Evolutionary conservation across 768 basidiomycete genomes (phyloP), one percentile per base, ranked within the genome.

Genomic region (Boletus reticuloceps): DNA sequence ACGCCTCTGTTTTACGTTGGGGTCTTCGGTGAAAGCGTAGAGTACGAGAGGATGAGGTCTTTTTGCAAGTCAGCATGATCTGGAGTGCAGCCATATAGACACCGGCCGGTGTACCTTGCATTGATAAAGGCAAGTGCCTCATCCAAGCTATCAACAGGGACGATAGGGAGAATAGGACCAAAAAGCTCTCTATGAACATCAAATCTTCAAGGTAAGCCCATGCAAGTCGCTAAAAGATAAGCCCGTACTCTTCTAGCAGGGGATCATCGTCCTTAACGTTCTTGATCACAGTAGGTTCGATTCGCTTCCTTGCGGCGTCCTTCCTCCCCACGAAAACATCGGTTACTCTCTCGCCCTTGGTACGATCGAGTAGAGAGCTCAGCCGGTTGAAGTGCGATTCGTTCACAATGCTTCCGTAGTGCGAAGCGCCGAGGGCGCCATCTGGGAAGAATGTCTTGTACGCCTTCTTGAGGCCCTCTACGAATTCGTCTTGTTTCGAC

Each of bases 81-180:
- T n/a, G 12, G 22, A n/a, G 11, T 10, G 19, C 32, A n/a, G 9
- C 14, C 16, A 39, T 7, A n/a, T 14, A 17, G 29, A 34, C 17
- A 19, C 5, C 5, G 8, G 9, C 8, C 9, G 52, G 57, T 77
- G 17, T 47, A 85, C 86, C 77, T 74, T 4, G 71, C 67, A 44
- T 79, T 80, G 41, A 89, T 68, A 60, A 82, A 82, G 2, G 75
- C 73, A 37, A 88, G 72, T 0, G 83, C 87, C 19, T 82, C 80
- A 4, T 82, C 75, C 8, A 86, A 50, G 50, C 67, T 72, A 32
- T 83, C 79, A 1, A 90, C 78, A 0, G 81, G 72, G 13, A 89
- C 61, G 43, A 91, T 75, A 1, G 88, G 82, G 8, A 91, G 62
- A 22, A 91, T 66, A 1, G 89, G 89, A 0, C 87, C 89, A 59